Evolutionary conservation across 192 early-diverging fungal species (phyloP).

Genomic region (Lunasporangiospora selenospora): DNA sequence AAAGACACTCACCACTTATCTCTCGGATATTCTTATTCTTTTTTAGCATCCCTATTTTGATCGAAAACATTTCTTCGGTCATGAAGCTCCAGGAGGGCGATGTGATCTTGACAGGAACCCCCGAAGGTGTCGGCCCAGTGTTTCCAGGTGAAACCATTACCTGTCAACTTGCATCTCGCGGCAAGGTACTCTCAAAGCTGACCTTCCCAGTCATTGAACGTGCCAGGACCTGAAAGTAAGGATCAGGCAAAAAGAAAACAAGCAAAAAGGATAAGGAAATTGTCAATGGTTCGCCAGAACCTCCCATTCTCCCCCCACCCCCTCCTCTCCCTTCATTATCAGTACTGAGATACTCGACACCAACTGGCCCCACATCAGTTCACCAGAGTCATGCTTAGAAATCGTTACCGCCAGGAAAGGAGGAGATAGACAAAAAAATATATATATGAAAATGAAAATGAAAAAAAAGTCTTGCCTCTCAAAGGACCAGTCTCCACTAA

Average conservation of each 20-base stretch:
- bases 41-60: slow-evolving; percentile 77
- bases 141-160: slow-evolving; percentile 76
- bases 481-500: too few species aligned
- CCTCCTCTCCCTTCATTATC: too few species aligned
- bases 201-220: slow-evolving; percentile 56
- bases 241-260: background rate
- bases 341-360: too few species aligned
- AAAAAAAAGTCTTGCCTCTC: too few species aligned
- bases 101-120: slow-evolving; percentile 90
- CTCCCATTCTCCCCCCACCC: too few species aligned
- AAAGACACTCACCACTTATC: background rate
- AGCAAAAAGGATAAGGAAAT: too few species aligned
- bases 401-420: too few species aligned
- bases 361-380: too few species aligned
- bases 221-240: background rate
- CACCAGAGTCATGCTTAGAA: too few species aligned
- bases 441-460: slow-evolving; percentile 20
- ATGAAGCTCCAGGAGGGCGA: slow-evolving; percentile 89
- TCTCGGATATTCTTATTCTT: background rate
- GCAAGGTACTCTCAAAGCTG: slow-evolving; percentile 50
- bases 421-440: slow-evolving; percentile 4
- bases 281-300: too few species aligned
- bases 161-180: slow-evolving; percentile 62
- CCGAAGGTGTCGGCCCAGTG: slow-evolving; percentile 86
- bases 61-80: slow-evolving; percentile 76